Evolutionary conservation across 371 early-diverging fungal genomes (phyloP).

Genomic region (Mucor sp.): DNA sequence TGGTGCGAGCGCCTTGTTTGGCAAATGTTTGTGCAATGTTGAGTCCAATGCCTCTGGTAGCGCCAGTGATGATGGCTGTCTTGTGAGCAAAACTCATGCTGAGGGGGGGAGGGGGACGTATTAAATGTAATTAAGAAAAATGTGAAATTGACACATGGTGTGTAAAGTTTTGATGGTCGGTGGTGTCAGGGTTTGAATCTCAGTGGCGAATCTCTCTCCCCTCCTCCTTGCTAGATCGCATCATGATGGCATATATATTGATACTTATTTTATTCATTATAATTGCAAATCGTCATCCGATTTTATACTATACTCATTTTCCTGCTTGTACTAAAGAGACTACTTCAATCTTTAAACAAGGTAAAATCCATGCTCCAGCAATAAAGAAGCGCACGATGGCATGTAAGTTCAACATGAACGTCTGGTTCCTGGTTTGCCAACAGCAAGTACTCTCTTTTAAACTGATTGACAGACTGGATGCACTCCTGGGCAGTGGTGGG

Average conservation of each 20-base stretch:
- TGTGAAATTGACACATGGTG: not conserved
- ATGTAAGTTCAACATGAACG: not conserved
- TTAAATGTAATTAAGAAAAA: not conserved
- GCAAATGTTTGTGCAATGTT: conserved; percentile 67
- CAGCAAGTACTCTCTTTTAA: not conserved
- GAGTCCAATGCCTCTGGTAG: conserved; percentile 77
- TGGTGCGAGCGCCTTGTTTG: conserved; percentile 53
- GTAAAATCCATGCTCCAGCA: not conserved
- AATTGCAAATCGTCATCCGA: too few species aligned
- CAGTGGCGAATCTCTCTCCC: too few species aligned
- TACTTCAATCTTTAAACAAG: not conserved
- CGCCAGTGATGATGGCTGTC: conserved; percentile 71
- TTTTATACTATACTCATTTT: too few species aligned
- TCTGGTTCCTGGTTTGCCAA: not conserved
- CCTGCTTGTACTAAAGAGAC: not conserved
- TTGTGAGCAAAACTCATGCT: conserved; percentile 39
- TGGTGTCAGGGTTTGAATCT: too few species aligned
- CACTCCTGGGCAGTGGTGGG: not conserved
- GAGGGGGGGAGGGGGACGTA: too few species aligned
- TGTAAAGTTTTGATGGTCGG: too few species aligned
- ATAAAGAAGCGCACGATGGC: not conserved
- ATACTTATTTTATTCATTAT: too few species aligned
- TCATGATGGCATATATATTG: too few species aligned
- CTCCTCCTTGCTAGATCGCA: too few species aligned
- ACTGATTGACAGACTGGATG: not conserved